These are phyloP conservation scores for Petunia axillaris DNA, from an alignment of 257 asterid genomes.

Conservation along the genomic window DNA sequence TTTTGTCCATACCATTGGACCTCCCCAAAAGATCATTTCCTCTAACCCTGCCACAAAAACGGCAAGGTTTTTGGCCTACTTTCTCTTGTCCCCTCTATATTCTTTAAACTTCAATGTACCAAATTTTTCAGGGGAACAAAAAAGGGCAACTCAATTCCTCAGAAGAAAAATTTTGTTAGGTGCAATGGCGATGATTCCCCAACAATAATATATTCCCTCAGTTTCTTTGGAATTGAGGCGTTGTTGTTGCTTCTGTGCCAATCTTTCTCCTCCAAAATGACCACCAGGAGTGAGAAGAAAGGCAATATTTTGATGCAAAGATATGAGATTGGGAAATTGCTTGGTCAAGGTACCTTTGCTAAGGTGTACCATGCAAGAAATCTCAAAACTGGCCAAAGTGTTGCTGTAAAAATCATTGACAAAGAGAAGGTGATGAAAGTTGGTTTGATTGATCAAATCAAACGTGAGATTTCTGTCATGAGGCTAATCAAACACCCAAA, in stretches of 20 bases:
- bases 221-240: neutral
- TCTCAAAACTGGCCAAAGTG: conserved; percentile 58
- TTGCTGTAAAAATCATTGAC: conserved; percentile 75
- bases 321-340: conserved; percentile 75
- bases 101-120: neutral
- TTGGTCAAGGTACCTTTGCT: conserved; percentile 92
- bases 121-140: neutral
- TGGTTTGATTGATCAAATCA: conserved; percentile 79
- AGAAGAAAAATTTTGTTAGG: neutral
- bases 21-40: conserved; percentile 5
- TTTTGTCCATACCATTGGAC: conserved; percentile 9
- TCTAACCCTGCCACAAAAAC: conserved; percentile 20
- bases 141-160: neutral
- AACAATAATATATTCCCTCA: neutral
- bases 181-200: neutral
- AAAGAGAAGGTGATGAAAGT: conserved; percentile 65
- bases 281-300: conserved; percentile 51
- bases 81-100: neutral
- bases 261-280: neutral
- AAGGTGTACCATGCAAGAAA: conserved; percentile 78
- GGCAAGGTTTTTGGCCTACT: conserved; percentile 21
- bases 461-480: conserved; percentile 87
- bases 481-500: conserved; percentile 73
- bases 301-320: conserved; percentile 67
- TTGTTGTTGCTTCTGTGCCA: neutral